Conservation (phyloP, 148 eudicot species). For the Chenopodium berlandieri region DNA sequence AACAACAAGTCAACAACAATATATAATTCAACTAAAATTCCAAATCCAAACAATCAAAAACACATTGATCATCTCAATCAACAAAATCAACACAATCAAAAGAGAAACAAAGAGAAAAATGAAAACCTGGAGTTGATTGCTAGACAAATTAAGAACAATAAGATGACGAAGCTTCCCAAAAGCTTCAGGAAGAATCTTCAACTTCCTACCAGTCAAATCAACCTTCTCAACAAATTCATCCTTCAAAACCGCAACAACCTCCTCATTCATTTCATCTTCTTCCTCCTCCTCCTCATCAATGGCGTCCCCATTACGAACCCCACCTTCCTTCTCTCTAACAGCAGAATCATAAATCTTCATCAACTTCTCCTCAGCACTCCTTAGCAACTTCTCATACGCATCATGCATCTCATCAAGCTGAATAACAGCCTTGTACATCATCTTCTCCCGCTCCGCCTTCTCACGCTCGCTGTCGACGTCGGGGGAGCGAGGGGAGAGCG, state of each 20-base stretch:
- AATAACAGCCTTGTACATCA: slow-evolving; percentile 52
- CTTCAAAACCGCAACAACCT: slow-evolving; percentile 54
- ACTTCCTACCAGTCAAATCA: slow-evolving; percentile 46
- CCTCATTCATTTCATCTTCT: slow-evolving; percentile 51
- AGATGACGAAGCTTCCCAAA: slow-evolving; percentile 49
- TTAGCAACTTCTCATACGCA: slow-evolving; percentile 51
- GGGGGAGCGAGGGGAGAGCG: slow-evolving; percentile 29
- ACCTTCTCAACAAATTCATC: slow-evolving; percentile 36
- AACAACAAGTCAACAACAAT: neutral
- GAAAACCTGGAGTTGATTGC: slow-evolving; percentile 62
- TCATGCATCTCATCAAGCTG: slow-evolving; percentile 67
- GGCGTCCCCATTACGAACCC: slow-evolving; percentile 16
- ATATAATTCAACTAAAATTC: neutral
- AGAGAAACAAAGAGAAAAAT: neutral
- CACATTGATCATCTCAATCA: neutral
- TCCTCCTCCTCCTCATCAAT: slow-evolving; percentile 9
- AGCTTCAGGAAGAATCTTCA: slow-evolving; percentile 63
- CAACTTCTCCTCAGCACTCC: slow-evolving; percentile 49
- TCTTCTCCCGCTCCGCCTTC: slow-evolving; percentile 52
- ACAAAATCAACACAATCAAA: neutral
- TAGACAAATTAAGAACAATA: slow-evolving; percentile 52
- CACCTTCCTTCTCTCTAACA: slow-evolving; percentile 27
- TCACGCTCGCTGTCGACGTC: slow-evolving; percentile 25
- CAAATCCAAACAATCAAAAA: neutral
- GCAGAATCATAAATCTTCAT: slow-evolving; percentile 60